A percentile compares a stretch with the other conserved stretches of the same genome.
Conservation (phyloP, 257 asterid genomes). For the Solanum sejunctum region DNA sequence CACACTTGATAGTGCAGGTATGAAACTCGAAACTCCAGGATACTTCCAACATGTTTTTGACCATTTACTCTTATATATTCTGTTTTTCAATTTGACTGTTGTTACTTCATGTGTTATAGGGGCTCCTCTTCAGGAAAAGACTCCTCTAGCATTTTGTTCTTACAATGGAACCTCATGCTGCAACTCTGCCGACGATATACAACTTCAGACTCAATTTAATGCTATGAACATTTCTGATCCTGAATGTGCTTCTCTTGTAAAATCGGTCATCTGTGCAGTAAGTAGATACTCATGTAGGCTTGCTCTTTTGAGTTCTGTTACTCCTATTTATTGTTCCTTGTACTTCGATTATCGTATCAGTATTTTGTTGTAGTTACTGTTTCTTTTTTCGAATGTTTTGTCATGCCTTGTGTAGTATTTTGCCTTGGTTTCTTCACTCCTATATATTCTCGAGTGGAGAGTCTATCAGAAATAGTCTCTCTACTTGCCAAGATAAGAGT, state of each 20-base stretch:
- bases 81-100: not conserved
- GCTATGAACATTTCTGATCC: constrained; percentile 60
- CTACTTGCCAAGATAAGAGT: not conserved
- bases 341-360: not conserved
- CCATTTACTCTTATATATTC: not conserved
- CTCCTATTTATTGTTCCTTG: not conserved
- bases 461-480: not conserved
- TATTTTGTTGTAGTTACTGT: not conserved
- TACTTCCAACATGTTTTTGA: not conserved
- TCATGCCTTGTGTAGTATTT: not conserved
- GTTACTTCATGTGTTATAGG: constrained; percentile 21
- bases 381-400: not conserved
- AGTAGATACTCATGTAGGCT: not conserved
- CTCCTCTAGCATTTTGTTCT: constrained; percentile 46
- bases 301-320: not conserved
- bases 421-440: not conserved
- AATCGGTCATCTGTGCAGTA: constrained; percentile 71
- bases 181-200: constrained; percentile 38
- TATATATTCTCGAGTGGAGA: not conserved
- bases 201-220: constrained; percentile 32
- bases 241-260: constrained; percentile 56
- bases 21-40: not conserved
- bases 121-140: constrained; percentile 38
- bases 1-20: not conserved
- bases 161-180: constrained; percentile 73